A percentile compares a stretch with the other conserved stretches of the same genome.
Evolutionary conservation across 805 yeast genomes (phyloP).

Genomic region (Cyberlindnera galapagoensis): DNA sequence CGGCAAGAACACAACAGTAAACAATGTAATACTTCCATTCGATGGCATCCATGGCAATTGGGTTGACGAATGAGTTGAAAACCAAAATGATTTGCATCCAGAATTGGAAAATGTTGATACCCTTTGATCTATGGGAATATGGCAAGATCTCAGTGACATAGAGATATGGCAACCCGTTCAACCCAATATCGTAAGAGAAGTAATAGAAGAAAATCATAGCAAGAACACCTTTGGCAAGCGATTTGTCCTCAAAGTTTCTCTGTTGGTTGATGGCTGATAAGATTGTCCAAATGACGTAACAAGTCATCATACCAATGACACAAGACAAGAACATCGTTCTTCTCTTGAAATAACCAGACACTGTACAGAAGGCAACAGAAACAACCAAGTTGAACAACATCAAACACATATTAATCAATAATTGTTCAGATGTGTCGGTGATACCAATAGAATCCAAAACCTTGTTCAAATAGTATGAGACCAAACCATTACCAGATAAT

Average conservation of each 20-base stretch:
- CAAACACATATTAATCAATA: conserved; percentile 42
- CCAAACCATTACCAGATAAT: conserved; percentile 44
- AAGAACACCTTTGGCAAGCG: conserved; percentile 38
- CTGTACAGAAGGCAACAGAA: conserved; percentile 23
- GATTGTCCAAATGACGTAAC: conserved; percentile 36
- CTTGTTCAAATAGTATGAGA: conserved; percentile 42
- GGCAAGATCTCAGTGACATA: conserved; percentile 38
- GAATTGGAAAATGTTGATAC: conserved; percentile 13
- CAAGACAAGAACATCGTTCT: conserved; percentile 32
- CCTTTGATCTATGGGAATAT: conserved; percentile 25
- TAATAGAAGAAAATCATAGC: conserved; percentile 44
- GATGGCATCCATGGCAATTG: conserved; percentile 32
- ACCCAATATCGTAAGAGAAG: conserved; percentile 33
- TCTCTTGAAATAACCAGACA: conserved; percentile 25
- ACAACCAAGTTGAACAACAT: conserved; percentile 37
- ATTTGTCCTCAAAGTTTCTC: conserved; percentile 31
- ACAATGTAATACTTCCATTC: conserved; percentile 32
- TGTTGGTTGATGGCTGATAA: conserved; percentile 40
- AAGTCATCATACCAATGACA: conserved; percentile 28
- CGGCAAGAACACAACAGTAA: conserved; percentile 26
- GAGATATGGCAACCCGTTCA: conserved; percentile 38
- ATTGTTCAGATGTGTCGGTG: conserved; percentile 35
- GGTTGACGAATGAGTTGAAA: conserved; percentile 30
- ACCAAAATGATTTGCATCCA: conserved; percentile 18
- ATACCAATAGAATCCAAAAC: conserved; percentile 50